These are phyloP conservation scores for Wickerhamiella dianesei DNA, from an alignment of 805 yeast genomes.

Conservation along the genomic window DNA sequence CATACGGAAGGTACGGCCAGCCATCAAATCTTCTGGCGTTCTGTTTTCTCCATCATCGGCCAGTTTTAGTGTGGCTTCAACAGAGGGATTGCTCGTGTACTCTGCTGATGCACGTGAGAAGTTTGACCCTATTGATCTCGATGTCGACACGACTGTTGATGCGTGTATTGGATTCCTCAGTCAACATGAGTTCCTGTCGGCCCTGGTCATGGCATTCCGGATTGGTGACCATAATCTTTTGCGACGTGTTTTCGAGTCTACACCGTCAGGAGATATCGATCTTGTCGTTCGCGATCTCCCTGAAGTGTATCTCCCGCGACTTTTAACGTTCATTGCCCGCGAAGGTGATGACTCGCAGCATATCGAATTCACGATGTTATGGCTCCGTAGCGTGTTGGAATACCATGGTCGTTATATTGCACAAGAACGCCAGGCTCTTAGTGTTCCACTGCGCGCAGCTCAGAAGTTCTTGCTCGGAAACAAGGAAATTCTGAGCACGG, in stretches of 20 bases:
- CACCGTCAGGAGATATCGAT: constrained; percentile 52
- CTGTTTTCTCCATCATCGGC: constrained; percentile 81
- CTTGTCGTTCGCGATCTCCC: constrained; percentile 64
- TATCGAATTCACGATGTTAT: constrained; percentile 66
- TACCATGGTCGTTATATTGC: constrained; percentile 68
- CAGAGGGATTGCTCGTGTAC: constrained; percentile 79
- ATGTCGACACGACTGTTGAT: constrained; percentile 80
- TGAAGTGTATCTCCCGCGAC: constrained; percentile 52
- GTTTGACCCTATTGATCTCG: constrained; percentile 93
- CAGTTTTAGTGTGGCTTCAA: constrained; percentile 87
- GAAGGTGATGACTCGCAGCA: constrained; percentile 61
- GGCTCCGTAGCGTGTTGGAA: constrained; percentile 61
- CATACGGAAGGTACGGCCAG: constrained; percentile 62
- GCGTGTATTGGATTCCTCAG: constrained; percentile 47
- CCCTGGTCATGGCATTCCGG: constrained; percentile 86
- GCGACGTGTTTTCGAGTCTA: constrained; percentile 53
- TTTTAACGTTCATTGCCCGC: constrained; percentile 57
- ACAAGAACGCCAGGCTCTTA: constrained; percentile 45
- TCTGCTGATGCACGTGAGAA: constrained; percentile 50
- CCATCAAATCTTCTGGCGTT: constrained; percentile 64
- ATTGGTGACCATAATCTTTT: constrained; percentile 69
- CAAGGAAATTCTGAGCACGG: constrained; percentile 16
- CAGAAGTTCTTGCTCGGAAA: constrained; percentile 42
- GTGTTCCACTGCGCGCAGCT: constrained; percentile 50
- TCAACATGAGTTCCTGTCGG: constrained; percentile 53